These are phyloP conservation scores for Magnusiomyces fungicola DNA, from an alignment of 1,139 yeast genomes.

Conservation along the genomic window DNA sequence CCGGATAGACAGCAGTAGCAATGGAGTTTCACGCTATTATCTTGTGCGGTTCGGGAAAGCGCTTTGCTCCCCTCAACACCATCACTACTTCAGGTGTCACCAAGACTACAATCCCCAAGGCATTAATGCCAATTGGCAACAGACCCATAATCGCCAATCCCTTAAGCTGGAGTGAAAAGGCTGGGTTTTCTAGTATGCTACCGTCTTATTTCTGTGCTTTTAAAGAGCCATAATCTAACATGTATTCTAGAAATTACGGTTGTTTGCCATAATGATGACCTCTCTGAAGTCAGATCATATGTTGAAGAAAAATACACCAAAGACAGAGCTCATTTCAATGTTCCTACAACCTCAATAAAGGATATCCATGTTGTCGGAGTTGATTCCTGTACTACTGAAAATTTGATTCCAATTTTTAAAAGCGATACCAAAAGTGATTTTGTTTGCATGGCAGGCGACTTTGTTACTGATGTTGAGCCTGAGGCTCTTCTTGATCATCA, in stretches of 20 bases:
- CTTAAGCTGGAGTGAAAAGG: conserved; percentile 87
- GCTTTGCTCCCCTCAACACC: conserved; percentile 52
- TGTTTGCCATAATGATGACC: conserved; percentile 11
- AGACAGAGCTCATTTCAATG: conserved; percentile 12
- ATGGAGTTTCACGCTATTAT: conserved; percentile 94
- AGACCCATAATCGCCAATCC: conserved; percentile 85
- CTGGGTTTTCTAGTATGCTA: conserved; percentile 32
- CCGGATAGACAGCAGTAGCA: no score
- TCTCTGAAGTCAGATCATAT: conserved; percentile 22
- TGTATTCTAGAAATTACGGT: conserved; percentile 7
- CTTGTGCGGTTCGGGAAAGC: conserved; percentile 77
- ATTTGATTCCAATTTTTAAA: conserved; percentile 47
- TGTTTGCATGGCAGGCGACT: conserved; percentile 86
- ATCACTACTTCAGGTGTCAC: conserved; percentile 9
- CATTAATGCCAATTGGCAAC: conserved; percentile 83
- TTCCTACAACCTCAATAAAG: conserved; percentile 17
- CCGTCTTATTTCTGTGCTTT: not conserved
- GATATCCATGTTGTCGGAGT: conserved; percentile 11
- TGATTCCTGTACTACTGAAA: conserved; percentile 49
- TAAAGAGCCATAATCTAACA: conserved; percentile 1
- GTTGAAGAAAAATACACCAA: conserved; percentile 29
- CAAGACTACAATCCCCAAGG: conserved; percentile 60
- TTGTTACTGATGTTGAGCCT: conserved; percentile 86
- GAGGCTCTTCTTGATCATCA: conserved; percentile 79
- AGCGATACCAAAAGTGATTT: conserved; percentile 45